Conservation (phyloP, 1,284 basidiomycete genomes). For the Leccinum ambiguum region DNA sequence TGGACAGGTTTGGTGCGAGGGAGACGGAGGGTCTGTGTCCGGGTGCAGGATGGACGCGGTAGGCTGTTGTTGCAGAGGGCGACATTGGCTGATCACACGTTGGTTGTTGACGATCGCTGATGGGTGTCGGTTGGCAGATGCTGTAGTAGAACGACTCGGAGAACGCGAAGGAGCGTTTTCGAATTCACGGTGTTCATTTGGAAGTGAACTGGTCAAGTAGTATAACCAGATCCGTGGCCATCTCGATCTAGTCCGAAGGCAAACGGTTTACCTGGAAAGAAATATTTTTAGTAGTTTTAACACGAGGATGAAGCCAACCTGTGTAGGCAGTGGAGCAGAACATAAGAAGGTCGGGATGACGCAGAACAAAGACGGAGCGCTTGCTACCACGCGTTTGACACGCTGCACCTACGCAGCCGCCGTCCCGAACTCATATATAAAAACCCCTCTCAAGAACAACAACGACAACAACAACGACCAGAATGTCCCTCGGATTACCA, state of each 20-base stretch:
- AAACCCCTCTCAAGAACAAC: background rate
- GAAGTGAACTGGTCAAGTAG: conserved; percentile 18
- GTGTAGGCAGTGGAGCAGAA: conserved; percentile 11
- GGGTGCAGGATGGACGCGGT: conserved; percentile 6
- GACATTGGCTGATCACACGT: conserved; percentile 19
- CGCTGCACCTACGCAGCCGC: conserved; percentile 7
- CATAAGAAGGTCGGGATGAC: conserved; percentile 6
- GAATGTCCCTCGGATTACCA: conserved; percentile 50
- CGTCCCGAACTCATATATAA: conserved; percentile 5
- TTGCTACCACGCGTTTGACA: conserved; percentile 20
- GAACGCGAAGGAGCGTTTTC: conserved; percentile 10
- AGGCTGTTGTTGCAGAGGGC: background rate
- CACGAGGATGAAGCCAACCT: conserved; percentile 14
- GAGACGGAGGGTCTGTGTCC: conserved; percentile 19
- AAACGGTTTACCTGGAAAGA: conserved; percentile 11
- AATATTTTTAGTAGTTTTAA: background rate
- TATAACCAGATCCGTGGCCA: conserved; percentile 4
- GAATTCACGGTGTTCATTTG: conserved; percentile 22
- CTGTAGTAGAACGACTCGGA: conserved; percentile 14
- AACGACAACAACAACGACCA: conserved; percentile 4
- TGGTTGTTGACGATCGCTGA: conserved; percentile 4
- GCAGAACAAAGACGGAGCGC: background rate
- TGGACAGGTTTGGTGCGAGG: conserved; percentile 24
- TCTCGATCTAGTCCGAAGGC: conserved; percentile 22
- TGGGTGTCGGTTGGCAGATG: conserved; percentile 8